Percentiles rank a stretch among this genome's conserved stretches.
phyloP scores from a whole-genome alignment of 306 rosid species.

The Rosa chinensis region DNA sequence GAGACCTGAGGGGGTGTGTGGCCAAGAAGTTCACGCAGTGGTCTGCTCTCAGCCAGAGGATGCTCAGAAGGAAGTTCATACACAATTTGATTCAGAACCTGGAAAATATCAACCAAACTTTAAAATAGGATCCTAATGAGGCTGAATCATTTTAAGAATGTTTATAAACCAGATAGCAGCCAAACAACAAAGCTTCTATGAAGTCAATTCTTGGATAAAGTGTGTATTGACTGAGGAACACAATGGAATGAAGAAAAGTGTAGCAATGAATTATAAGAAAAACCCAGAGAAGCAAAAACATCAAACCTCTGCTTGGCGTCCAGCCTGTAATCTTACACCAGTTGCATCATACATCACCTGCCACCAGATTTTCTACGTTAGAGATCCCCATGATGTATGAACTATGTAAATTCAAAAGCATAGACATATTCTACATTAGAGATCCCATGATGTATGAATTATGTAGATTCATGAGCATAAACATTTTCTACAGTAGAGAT shows the following conservation, averaged over 20 bases:
- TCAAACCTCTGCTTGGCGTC: conserved; percentile 99
- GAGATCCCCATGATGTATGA: conserved; percentile 23
- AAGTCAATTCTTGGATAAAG: conserved; percentile 19
- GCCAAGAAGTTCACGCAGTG: conserved; percentile 96
- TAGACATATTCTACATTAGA: conserved; percentile 31
- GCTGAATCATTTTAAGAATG: neutral
- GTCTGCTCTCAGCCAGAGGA: conserved; percentile 96
- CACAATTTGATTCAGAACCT: conserved; percentile 95
- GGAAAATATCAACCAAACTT: conserved; percentile 19
- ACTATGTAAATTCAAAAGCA: conserved; percentile 19
- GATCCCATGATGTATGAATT: conserved; percentile 17
- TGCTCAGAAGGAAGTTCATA: conserved; percentile 97
- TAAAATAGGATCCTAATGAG: neutral
- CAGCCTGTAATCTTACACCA: conserved; percentile 97
- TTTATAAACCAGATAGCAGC: neutral
- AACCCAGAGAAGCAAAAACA: conserved; percentile 20
- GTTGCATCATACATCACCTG: conserved; percentile 99
- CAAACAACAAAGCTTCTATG: conserved; percentile 15
- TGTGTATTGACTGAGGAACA: conserved; percentile 2
- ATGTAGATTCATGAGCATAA: conserved; percentile 19
- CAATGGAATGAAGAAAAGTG: conserved; percentile 12
- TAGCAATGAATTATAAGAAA: neutral
- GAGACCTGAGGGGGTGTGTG: conserved; percentile 93
- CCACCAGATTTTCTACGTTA: conserved; percentile 42
- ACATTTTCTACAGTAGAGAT: neutral